Conservation (phyloP, 2,329 filamentous ascomycete species). For the Colletotrichum tropicale region DNA sequence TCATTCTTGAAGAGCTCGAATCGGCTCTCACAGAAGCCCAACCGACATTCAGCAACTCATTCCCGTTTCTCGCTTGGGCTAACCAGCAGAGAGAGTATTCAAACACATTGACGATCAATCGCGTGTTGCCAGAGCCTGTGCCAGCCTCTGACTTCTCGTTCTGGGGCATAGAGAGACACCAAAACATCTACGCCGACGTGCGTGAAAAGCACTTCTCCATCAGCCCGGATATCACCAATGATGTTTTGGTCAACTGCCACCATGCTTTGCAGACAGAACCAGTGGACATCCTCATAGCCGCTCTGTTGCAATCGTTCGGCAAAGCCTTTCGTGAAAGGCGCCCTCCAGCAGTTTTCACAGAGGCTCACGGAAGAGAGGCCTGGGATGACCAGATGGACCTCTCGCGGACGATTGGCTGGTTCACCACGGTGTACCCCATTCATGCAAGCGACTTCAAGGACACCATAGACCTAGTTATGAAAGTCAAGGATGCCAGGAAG, state of each 20-base stretch:
- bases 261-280: constrained; percentile 33
- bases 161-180: constrained; percentile 25
- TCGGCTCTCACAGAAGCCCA: not conserved
- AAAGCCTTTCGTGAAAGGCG: constrained; percentile 31
- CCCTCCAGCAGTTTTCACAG: constrained; percentile 32
- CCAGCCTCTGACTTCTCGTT: constrained; percentile 26
- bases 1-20: constrained; percentile 48
- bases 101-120: not conserved
- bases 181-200: constrained; percentile 27
- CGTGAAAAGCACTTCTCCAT: constrained; percentile 6
- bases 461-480: constrained; percentile 22
- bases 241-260: constrained; percentile 25
- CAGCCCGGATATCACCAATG: constrained; percentile 10
- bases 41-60: not conserved
- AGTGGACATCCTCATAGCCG: constrained; percentile 37
- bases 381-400: constrained; percentile 32
- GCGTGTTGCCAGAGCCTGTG: not conserved
- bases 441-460: constrained; percentile 5
- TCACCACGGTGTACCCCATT: constrained; percentile 38
- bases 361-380: constrained; percentile 40
- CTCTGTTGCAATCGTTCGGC: constrained; percentile 30
- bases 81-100: not conserved
- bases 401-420: constrained; percentile 41
- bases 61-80: not conserved
- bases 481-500: constrained; percentile 25